These are phyloP conservation scores for Skeletonema marinoi DNA, from an alignment of 108 stramenopile genomes.

Conservation along the genomic window DNA sequence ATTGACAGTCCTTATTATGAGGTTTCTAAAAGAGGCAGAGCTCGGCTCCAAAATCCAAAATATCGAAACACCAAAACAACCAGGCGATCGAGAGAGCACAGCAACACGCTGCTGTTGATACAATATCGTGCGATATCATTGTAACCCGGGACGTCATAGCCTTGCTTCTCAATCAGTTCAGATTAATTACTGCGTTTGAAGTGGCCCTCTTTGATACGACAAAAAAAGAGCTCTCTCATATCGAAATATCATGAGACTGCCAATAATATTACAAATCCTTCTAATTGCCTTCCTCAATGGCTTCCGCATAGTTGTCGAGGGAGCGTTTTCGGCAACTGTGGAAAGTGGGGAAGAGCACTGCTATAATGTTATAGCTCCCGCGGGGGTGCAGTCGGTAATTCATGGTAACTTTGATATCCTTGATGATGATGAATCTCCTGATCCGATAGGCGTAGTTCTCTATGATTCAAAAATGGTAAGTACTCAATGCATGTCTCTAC, in stretches of 20 bases:
- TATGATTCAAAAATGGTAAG: slow-evolving; percentile 22
- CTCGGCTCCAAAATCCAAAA: too few species aligned
- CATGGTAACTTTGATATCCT: slow-evolving; percentile 43
- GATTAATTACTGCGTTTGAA: too few species aligned
- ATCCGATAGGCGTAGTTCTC: slow-evolving; percentile 40
- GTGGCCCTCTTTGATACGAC: too few species aligned
- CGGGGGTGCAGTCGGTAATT: slow-evolving; percentile 22
- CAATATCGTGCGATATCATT: too few species aligned
- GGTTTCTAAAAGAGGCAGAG: too few species aligned
- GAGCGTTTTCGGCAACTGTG: slow-evolving; percentile 30
- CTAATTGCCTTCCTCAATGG: neutral
- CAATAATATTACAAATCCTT: neutral
- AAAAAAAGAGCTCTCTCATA: too few species aligned
- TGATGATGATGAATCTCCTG: slow-evolving; percentile 39
- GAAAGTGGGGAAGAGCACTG: slow-evolving; percentile 42
- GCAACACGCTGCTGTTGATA: too few species aligned
- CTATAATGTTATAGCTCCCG: slow-evolving; percentile 32
- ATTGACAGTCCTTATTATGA: too few species aligned
- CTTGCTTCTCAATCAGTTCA: too few species aligned
- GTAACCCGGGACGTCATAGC: too few species aligned
- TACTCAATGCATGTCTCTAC: neutral
- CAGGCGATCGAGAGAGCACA: too few species aligned
- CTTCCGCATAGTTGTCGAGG: slow-evolving; percentile 10
- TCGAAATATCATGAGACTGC: neutral
- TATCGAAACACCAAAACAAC: too few species aligned